Evolutionary conservation across 345 rosid genomes (phyloP), one percentile per base, ranked within the genome.

Genomic region (Aegle marmelos): DNA sequence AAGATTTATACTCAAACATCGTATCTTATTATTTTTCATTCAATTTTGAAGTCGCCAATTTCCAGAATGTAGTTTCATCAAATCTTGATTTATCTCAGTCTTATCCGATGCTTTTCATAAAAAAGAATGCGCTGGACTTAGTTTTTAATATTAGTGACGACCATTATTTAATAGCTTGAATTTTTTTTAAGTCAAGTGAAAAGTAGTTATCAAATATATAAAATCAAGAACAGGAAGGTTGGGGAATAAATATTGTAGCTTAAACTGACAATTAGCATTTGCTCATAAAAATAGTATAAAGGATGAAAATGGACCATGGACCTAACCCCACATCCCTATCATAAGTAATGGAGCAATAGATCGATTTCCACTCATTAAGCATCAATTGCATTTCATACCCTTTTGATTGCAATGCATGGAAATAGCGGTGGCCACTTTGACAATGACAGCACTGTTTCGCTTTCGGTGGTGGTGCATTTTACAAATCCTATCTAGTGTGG

Each of bases 381-480:
- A 48, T 8, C 37, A 50, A 66, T 59, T 79, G 41, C 65, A n/a
- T 9, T 60, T 60, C 68, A 4, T 68, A n/a, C 21, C 41, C 59
- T 37, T 62, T 59, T 48, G 70, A 70, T 74, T 27, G 66, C 62
- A 3, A 48, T 36, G 81, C 62, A 62, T 53, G 73, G 66, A 61
- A 58, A 6, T 65, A 11, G 66, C 76, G 82, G 75, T 67, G 65
- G 76, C 83, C 73, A 73, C 82, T 53, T 82, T 59, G 24, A 67
- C 72, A 59, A 1, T 53, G 24, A 67, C 72, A 37, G 2, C 5
- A 45, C 62, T 61, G 56, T 33, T 69, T 62, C 70, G 28, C 69
- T 74, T 77, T 85, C 88, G 85, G 85, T 85, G 88, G 71, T 82
- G 76, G 66, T 66, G 70, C 41, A 53, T 63, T 28, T 28, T 16